These are phyloP conservation scores for Tylopilus sp. DNA, from an alignment of 768 basidiomycete genomes.

Conservation along the genomic window DNA sequence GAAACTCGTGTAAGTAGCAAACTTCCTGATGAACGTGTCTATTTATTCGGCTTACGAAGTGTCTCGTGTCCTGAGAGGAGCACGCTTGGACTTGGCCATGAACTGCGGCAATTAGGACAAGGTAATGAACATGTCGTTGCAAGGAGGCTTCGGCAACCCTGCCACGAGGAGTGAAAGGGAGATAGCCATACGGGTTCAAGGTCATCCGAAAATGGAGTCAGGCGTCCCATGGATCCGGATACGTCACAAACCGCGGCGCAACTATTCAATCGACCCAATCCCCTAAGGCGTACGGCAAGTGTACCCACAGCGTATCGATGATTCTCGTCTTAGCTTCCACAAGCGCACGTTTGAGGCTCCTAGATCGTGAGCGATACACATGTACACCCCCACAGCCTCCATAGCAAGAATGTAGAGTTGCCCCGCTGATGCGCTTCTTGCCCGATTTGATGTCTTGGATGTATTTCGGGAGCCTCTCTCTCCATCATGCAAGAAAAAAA, in stretches of 20 bases:
- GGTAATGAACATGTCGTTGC: constrained; percentile 63
- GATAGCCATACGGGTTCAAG: constrained; percentile 33
- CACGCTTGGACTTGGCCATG: constrained; percentile 27
- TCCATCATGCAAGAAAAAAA: constrained; percentile 57
- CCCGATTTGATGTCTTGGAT: constrained; percentile 55
- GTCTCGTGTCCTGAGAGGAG: constrained; percentile 26
- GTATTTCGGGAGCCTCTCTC: constrained; percentile 55
- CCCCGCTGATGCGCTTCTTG: constrained; percentile 56
- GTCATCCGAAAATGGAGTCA: too few relatives aligned
- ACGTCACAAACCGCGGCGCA: constrained; percentile 70
- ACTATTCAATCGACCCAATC: constrained; percentile 53
- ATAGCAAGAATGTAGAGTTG: constrained; percentile 58
- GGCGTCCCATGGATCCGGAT: constrained; percentile 64
- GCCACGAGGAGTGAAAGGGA: constrained; percentile 66
- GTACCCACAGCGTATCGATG: constrained; percentile 65
- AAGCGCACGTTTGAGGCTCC: constrained; percentile 16
- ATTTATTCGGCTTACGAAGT: too few relatives aligned
- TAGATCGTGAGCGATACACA: too few relatives aligned
- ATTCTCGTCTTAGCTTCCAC: constrained; percentile 41
- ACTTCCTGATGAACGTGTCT: too few relatives aligned
- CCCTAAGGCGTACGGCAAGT: constrained; percentile 51
- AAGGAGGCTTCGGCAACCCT: constrained; percentile 59
- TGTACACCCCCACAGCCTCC: constrained; percentile 29
- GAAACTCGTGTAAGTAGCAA: too few relatives aligned
- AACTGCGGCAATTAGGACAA: constrained; percentile 54